Evolutionary conservation across 2,329 filamentous ascomycete genomes (phyloP).

Genomic region (Capronia americana): DNA sequence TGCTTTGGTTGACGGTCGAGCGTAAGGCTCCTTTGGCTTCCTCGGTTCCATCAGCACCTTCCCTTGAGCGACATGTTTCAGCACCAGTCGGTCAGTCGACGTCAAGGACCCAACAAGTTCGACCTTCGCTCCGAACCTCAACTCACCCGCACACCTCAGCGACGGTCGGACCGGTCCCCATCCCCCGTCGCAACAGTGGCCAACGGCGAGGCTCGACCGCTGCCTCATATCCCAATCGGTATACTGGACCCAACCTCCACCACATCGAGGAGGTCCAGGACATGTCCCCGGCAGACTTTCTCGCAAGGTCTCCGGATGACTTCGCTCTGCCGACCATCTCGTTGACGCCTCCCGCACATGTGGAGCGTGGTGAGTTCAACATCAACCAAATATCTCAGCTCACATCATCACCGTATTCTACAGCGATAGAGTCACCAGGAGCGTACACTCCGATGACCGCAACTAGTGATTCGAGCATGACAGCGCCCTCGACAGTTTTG

Average conservation of each 20-base stretch:
- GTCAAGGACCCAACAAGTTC: slow-evolving; percentile 20
- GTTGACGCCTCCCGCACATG: slow-evolving; percentile 40
- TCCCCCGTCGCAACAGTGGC: slow-evolving; percentile 33
- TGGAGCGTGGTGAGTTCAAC: slow-evolving; percentile 41
- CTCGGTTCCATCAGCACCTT: slow-evolving; percentile 34
- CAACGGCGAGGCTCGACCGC: slow-evolving; percentile 39
- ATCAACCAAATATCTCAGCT: slow-evolving; percentile 38
- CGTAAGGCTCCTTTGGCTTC: slow-evolving; percentile 29
- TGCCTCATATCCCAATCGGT: slow-evolving; percentile 48
- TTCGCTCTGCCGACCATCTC: slow-evolving; percentile 37
- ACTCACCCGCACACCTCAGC: slow-evolving; percentile 24
- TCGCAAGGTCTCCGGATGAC: slow-evolving; percentile 47
- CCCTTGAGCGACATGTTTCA: slow-evolving; percentile 39
- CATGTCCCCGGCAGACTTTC: slow-evolving; percentile 52
- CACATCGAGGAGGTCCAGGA: slow-evolving; percentile 49
- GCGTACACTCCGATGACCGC: slow-evolving; percentile 37
- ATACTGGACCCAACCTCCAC: slow-evolving; percentile 44
- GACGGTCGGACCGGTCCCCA: slow-evolving; percentile 41
- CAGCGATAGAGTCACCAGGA: slow-evolving; percentile 40
- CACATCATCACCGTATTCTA: slow-evolving; percentile 37
- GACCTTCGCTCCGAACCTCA: slow-evolving; percentile 45
- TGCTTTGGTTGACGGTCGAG: slow-evolving; percentile 38
- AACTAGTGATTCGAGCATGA: slow-evolving; percentile 42
- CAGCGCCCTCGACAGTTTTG: slow-evolving; percentile 41
- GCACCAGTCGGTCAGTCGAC: slow-evolving; percentile 26